phyloP scores from a whole-genome alignment of 257 asterid species.

The Sherardia arvensis region DNA sequence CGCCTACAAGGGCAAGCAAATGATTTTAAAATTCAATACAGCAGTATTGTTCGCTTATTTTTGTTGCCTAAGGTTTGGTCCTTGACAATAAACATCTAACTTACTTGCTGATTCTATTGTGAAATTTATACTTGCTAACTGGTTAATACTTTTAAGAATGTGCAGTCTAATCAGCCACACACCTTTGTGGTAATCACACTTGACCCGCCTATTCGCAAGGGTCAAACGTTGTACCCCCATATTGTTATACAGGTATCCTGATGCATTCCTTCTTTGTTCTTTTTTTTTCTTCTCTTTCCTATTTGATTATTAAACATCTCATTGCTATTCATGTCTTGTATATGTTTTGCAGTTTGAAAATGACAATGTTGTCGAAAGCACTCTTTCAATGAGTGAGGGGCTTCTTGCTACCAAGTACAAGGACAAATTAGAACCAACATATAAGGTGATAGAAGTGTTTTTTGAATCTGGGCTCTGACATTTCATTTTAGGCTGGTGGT shows the following conservation, averaged over 20 bases:
- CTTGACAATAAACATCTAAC: not conserved
- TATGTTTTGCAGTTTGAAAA: conserved; percentile 65
- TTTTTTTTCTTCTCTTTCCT: not conserved
- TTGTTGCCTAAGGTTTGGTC: conserved; percentile 80
- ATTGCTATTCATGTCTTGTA: not conserved
- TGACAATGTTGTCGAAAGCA: conserved; percentile 53
- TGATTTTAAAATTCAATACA: conserved; percentile 94
- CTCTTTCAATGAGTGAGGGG: conserved; percentile 65
- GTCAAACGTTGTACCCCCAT: conserved; percentile 93
- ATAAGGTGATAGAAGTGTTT: conserved; percentile 43
- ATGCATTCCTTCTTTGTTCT: not conserved
- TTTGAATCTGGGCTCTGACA: not conserved
- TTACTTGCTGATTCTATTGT: not conserved
- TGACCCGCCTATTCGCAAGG: conserved; percentile 98
- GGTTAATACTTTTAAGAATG: conserved; percentile 3
- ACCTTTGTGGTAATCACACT: conserved; percentile 86
- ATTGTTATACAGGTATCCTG: conserved; percentile 83
- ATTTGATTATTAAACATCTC: not conserved
- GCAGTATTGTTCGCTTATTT: conserved; percentile 90
- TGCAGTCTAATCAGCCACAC: conserved; percentile 90
- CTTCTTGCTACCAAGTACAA: conserved; percentile 62
- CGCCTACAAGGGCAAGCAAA: conserved; percentile 99
- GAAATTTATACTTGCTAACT: not conserved
- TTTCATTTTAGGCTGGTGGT: not conserved
- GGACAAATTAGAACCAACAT: conserved; percentile 56